Conservation (phyloP, 352 stramenopile genomes). For the Phytophthora pluvialis region DNA sequence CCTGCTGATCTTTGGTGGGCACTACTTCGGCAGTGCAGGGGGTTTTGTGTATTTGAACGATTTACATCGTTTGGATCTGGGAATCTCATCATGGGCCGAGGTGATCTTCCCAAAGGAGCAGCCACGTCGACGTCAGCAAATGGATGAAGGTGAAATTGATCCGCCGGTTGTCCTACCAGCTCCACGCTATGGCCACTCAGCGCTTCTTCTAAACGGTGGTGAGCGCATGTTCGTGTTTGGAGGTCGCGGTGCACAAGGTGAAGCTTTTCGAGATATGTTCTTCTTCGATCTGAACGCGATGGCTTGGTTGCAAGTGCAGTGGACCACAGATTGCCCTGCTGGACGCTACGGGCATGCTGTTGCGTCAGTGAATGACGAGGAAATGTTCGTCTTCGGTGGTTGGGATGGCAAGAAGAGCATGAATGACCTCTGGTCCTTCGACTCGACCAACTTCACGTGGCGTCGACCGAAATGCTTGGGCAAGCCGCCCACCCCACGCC, state of each 20-base stretch:
- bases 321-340: conserved; percentile 80
- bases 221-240: conserved; percentile 85
- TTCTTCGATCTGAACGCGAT: conserved; percentile 88
- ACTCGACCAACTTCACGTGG: conserved; percentile 77
- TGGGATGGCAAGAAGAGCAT: conserved; percentile 83
- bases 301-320: conserved; percentile 87
- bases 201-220: conserved; percentile 66
- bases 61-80: conserved; percentile 86
- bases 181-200: conserved; percentile 89
- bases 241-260: conserved; percentile 50
- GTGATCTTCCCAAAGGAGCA: conserved; percentile 53
- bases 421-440: conserved; percentile 80
- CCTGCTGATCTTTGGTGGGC: conserved; percentile 89
- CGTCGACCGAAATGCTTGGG: conserved; percentile 68
- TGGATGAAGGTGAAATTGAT: conserved; percentile 39
- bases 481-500: conserved; percentile 66
- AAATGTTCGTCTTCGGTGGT: conserved; percentile 91
- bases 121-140: conserved; percentile 19
- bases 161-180: conserved; percentile 48
- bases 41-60: conserved; percentile 93
- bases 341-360: conserved; percentile 77
- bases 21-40: conserved; percentile 87
- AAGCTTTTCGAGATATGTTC: conserved; percentile 87
- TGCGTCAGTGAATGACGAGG: conserved; percentile 65
- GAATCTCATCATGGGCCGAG: conserved; percentile 77